Percentiles rank a stretch among this genome's conserved stretches.
These are phyloP conservation scores for Candida sithepensis DNA, from an alignment of 805 yeast genomes.

Conservation along the genomic window DNA sequence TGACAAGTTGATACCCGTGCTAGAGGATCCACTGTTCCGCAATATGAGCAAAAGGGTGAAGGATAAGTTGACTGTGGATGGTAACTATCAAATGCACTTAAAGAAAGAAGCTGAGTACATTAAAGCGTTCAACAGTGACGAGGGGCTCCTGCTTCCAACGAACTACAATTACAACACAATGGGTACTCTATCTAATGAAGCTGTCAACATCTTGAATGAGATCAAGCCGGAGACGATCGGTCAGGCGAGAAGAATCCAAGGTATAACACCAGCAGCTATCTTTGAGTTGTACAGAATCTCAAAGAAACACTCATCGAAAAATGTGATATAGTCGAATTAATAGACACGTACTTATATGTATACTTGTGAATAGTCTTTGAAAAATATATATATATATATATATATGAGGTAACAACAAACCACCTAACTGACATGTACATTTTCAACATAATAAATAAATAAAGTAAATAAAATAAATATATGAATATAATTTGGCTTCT, in stretches of 20 bases:
- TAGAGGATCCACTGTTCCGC: conserved; percentile 24
- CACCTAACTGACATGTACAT: too few relatives aligned
- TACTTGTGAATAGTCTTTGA: not conserved
- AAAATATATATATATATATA: conserved; percentile 4
- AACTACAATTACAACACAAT: conserved; percentile 58
- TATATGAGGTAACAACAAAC: too few relatives aligned
- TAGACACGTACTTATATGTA: not conserved
- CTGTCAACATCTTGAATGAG: conserved; percentile 59
- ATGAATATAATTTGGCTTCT: not conserved
- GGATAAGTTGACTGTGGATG: conserved; percentile 69
- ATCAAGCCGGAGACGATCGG: conserved; percentile 89
- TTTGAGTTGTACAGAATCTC: conserved; percentile 69
- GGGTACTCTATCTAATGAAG: conserved; percentile 73
- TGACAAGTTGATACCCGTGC: conserved; percentile 34
- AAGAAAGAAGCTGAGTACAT: conserved; percentile 68
- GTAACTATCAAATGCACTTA: conserved; percentile 78
- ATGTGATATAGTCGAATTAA: not conserved
- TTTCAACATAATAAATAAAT: conserved; percentile 1
- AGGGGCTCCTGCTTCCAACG: conserved; percentile 64
- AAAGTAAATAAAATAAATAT: conserved; percentile 6
- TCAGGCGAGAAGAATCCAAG: conserved; percentile 92
- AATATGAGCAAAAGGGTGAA: conserved; percentile 42
- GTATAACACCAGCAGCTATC: conserved; percentile 90
- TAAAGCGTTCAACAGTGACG: conserved; percentile 81
- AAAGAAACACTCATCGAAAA: conserved; percentile 20